A percentile compares a stretch with the other conserved stretches of the same genome.
Evolutionary conservation across 2,329 filamentous ascomycete species (phyloP).

Genomic region (Neocatenulostroma microsporum): DNA sequence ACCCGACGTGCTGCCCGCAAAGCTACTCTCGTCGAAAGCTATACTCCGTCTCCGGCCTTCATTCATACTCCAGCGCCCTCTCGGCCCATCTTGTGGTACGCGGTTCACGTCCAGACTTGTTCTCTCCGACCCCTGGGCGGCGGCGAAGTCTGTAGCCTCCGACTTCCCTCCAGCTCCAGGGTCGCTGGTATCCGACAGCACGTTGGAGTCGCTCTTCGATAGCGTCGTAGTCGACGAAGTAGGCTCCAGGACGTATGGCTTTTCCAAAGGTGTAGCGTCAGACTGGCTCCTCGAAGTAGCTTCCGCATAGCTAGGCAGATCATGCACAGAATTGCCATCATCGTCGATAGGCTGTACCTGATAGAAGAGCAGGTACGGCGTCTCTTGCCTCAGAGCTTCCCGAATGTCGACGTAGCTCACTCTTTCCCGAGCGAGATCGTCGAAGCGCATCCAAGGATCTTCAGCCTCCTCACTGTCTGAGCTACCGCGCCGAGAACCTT

Average conservation of each 20-base stretch:
- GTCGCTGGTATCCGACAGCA: conserved; percentile 4
- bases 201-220: conserved; percentile 9
- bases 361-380: conserved; percentile 91
- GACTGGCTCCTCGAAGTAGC: conserved; percentile 25
- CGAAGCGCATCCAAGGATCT: conserved; percentile 82
- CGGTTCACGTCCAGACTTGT: conserved; percentile 25
- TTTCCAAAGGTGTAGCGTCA: conserved; percentile 19
- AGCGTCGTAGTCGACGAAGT: conserved; percentile 15
- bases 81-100: conserved; percentile 12
- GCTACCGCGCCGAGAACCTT: conserved; percentile 38
- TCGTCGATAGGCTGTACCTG: conserved; percentile 84
- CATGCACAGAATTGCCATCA: conserved; percentile 36
- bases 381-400: conserved; percentile 70
- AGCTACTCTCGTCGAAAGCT: conserved; percentile 33
- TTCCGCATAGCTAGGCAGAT: conserved; percentile 37
- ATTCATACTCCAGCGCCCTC: conserved; percentile 32
- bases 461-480: conserved; percentile 52
- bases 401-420: conserved; percentile 72
- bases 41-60: conserved; percentile 33
- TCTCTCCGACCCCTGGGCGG: conserved; percentile 20
- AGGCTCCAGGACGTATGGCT: conserved; percentile 18
- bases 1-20: conserved; percentile 22
- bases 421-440: conserved; percentile 69
- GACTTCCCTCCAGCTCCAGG: neutral
- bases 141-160: conserved; percentile 15